These are phyloP conservation scores for Ascochyta viciae-villosae DNA, from an alignment of 2,329 filamentous ascomycete genomes.

Conservation along the genomic window DNA sequence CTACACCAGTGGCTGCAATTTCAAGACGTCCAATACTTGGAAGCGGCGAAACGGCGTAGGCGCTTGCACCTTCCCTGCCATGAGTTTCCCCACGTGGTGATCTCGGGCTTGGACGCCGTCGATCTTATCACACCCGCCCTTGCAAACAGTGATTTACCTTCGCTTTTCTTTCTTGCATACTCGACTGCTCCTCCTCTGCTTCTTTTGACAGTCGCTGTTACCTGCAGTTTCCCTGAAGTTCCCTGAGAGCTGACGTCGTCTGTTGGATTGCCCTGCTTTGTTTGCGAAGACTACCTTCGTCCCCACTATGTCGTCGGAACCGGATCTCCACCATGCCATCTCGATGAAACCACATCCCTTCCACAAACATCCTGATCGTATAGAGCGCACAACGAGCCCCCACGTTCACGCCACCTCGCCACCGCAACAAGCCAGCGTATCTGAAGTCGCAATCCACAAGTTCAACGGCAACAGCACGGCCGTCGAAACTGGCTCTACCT, in stretches of 20 bases:
- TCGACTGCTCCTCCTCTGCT: not conserved
- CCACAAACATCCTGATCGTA: constrained; percentile 39
- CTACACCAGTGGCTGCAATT: not conserved
- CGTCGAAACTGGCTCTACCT: constrained; percentile 43
- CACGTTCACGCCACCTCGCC: constrained; percentile 33
- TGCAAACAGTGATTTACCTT: not conserved
- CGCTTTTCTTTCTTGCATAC: not conserved
- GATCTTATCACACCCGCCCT: constrained; percentile 12
- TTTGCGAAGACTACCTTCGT: not conserved
- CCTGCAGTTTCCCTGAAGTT: not conserved
- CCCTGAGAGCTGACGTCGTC: not conserved
- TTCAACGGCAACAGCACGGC: constrained; percentile 50
- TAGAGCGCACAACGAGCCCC: constrained; percentile 40
- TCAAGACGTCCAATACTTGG: not conserved
- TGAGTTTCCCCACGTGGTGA: constrained; percentile 24
- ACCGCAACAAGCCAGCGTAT: constrained; percentile 23
- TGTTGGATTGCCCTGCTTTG: not conserved
- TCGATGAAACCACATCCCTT: constrained; percentile 57
- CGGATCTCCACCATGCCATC: constrained; percentile 57
- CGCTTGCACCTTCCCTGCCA: constrained; percentile 13
- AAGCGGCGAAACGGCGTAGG: constrained; percentile 4
- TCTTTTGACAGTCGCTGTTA: not conserved
- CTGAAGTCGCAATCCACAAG: constrained; percentile 23
- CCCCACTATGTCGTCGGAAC: constrained; percentile 48
- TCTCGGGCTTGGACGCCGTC: constrained; percentile 13